Conservation (phyloP, 225 moss, liverwort and hornwort species). For the Sphagnum tenellum region DNA sequence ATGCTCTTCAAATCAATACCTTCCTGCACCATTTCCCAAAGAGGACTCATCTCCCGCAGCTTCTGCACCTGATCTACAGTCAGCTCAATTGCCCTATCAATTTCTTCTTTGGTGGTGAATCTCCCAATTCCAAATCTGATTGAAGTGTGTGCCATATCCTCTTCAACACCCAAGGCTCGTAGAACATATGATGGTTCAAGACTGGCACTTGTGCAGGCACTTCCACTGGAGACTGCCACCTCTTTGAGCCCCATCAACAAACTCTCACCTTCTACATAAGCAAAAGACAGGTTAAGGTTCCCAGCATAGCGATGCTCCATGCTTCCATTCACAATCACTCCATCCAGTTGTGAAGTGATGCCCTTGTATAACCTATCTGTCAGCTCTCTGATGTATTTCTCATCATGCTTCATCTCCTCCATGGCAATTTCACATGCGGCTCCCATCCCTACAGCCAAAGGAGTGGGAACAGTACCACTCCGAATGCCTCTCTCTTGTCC, state of each 20-base stretch:
- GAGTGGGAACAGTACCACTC: constrained; percentile 81
- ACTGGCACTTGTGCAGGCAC: constrained; percentile 96
- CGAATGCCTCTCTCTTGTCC: constrained; percentile 94
- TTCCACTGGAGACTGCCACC: constrained; percentile 95
- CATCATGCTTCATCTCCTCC: constrained; percentile 76
- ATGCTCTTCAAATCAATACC: constrained; percentile 96
- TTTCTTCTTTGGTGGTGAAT: constrained; percentile 79
- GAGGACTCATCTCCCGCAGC: constrained; percentile 86
- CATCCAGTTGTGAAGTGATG: constrained; percentile 57
- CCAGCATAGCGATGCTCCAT: constrained; percentile 78
- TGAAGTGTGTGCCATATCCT: constrained; percentile 98
- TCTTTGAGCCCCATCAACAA: constrained; percentile 96
- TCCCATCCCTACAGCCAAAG: constrained; percentile 81
- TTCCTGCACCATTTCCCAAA: constrained; percentile 99
- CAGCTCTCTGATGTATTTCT: constrained; percentile 47
- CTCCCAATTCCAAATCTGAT: constrained; percentile 94
- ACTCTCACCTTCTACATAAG: constrained; percentile 94
- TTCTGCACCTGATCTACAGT: constrained; percentile 84
- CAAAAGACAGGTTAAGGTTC: constrained; percentile 82
- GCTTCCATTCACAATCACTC: constrained; percentile 80
- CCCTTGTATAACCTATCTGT: constrained; percentile 50
- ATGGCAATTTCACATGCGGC: constrained; percentile 78
- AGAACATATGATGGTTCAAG: constrained; percentile 95
- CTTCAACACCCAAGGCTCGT: constrained; percentile 90
- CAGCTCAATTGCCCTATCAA: constrained; percentile 64